Evolutionary conservation across 2,329 filamentous ascomycete genomes (phyloP).

Genomic region (Verticillium zaregamsianum): DNA sequence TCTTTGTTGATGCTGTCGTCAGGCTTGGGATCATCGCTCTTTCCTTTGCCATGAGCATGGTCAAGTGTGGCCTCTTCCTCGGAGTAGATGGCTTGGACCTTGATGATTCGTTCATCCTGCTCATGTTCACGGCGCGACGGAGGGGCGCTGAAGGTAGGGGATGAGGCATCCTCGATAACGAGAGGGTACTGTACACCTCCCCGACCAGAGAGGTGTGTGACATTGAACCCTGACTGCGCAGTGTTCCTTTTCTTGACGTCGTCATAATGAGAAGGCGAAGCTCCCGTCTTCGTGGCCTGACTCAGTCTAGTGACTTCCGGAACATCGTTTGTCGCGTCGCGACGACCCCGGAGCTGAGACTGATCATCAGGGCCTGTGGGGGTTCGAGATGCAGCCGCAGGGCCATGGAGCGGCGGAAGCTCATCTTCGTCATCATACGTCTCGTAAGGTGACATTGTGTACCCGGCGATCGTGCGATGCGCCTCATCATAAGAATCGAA

Average conservation of each 20-base stretch:
- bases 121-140: background rate
- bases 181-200: slow-evolving; percentile 4
- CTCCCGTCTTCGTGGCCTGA: background rate
- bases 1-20: background rate
- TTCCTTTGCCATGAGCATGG: background rate
- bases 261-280: slow-evolving; percentile 5
- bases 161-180: background rate
- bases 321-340: background rate
- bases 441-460: background rate
- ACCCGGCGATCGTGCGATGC: slow-evolving; percentile 8
- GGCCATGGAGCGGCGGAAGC: background rate
- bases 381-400: background rate
- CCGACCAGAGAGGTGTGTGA: slow-evolving; percentile 1
- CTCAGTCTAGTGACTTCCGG: background rate
- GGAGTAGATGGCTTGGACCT: too few species aligned
- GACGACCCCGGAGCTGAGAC: background rate
- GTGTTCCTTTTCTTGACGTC: slow-evolving; percentile 7
- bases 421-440: slow-evolving; percentile 3
- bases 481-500: slow-evolving; percentile 11
- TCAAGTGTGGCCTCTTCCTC: background rate
- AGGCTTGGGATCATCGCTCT: background rate
- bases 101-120: too few species aligned
- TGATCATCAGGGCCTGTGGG: background rate
- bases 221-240: background rate
- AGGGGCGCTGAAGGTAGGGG: background rate